phyloP scores from a whole-genome alignment of 805 yeast species.

The Nematodospora valgi region DNA sequence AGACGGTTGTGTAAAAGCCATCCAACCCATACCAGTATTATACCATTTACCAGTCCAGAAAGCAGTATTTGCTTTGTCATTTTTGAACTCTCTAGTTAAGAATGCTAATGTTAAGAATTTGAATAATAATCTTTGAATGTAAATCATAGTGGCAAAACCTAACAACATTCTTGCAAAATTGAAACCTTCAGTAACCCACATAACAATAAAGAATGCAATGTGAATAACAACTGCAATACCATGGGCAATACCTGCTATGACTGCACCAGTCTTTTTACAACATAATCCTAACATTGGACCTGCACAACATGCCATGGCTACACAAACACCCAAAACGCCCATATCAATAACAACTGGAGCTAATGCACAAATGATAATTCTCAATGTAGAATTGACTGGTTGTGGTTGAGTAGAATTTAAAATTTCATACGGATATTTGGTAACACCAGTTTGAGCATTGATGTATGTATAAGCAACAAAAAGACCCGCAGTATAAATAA shows the following conservation, averaged over 20 bases:
- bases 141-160: slow-evolving; percentile 80
- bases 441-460: slow-evolving; percentile 85
- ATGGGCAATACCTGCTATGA: slow-evolving; percentile 93
- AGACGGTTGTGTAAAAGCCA: slow-evolving; percentile 92
- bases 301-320: slow-evolving; percentile 90
- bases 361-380: slow-evolving; percentile 75
- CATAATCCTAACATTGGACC: slow-evolving; percentile 95
- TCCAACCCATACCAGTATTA: slow-evolving; percentile 87
- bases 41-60: slow-evolving; percentile 99
- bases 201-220: slow-evolving; percentile 82
- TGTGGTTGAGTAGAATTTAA: slow-evolving; percentile 32
- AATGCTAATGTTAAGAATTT: slow-evolving; percentile 73
- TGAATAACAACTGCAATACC: slow-evolving; percentile 90
- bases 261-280: slow-evolving; percentile 96
- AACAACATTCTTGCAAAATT: slow-evolving; percentile 79
- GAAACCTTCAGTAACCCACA: slow-evolving; percentile 98
- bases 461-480: slow-evolving; percentile 77
- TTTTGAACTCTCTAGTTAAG: slow-evolving; percentile 94
- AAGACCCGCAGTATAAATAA: slow-evolving; percentile 64
- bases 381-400: slow-evolving; percentile 63
- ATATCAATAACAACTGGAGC: slow-evolving; percentile 90
- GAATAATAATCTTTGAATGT: slow-evolving; percentile 84
- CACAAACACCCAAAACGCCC: slow-evolving; percentile 76
- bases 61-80: slow-evolving; percentile 92
- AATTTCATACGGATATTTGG: slow-evolving; percentile 30